These are phyloP conservation scores for Calocybe cyanea DNA, from an alignment of 768 basidiomycete genomes.

Conservation along the genomic window DNA sequence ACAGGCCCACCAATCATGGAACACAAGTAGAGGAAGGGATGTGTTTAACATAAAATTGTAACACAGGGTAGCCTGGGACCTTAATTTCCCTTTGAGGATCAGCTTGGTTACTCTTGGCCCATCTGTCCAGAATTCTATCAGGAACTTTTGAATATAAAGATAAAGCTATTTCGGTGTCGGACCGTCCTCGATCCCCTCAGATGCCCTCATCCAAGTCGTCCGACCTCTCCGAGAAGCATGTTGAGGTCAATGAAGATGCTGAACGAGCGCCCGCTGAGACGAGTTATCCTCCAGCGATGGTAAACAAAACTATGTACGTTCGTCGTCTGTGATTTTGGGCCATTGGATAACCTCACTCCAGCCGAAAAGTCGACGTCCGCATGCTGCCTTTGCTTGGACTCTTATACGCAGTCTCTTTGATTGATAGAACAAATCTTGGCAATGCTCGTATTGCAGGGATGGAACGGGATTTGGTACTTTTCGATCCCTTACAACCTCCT, in stretches of 20 bases:
- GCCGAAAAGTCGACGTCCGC: conserved; percentile 28
- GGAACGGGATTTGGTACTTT: conserved; percentile 28
- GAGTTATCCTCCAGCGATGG: conserved; percentile 17
- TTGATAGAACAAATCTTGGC: conserved; percentile 30
- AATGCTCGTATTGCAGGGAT: conserved; percentile 33
- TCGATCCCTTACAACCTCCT: not conserved
- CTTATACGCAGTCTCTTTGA: conserved; percentile 29
- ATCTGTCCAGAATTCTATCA: not conserved
- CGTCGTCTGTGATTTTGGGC: not conserved
- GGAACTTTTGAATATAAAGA: conserved; percentile 7
- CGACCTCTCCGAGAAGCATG: conserved; percentile 17
- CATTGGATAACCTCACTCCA: conserved; percentile 4
- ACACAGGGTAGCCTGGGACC: conserved; percentile 1
- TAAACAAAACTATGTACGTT: conserved; percentile 15
- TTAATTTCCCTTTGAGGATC: conserved; percentile 5
- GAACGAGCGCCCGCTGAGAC: conserved; percentile 6
- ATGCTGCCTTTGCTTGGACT: conserved; percentile 31
- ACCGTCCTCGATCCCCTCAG: not conserved
- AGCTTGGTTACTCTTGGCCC: conserved; percentile 9
- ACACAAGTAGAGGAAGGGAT: conserved; percentile 1
- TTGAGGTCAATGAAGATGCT: conserved; percentile 17
- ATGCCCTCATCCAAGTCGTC: conserved; percentile 19
- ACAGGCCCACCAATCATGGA: not conserved
- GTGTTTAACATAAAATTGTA: conserved; percentile 3
- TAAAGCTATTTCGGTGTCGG: not conserved